Base-by-base conservation (phyloP, 345 rosid genomes). In the Eucalyptus leucophloia region DNA sequence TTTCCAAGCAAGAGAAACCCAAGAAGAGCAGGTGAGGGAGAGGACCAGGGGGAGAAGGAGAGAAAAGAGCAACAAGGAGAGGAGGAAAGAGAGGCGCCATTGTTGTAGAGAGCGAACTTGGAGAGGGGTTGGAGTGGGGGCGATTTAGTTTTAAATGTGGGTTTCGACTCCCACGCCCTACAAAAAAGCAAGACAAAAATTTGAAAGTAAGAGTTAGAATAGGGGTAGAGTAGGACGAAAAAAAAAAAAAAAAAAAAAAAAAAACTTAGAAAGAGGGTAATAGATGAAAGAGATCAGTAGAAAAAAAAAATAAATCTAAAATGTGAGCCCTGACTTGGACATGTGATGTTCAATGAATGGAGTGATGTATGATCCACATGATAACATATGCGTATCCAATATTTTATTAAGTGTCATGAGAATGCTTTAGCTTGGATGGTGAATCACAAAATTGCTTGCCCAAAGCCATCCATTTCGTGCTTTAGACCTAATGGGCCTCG, bases 111-210 rank as follows among this genome's bases (percentile, higher is more conserved):
- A 56, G 60, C 6, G 60, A 21, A 9, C 3, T 56, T 23, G 11
- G 49, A 47, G 12, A 47, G 13, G 49, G 49, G 0, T 47, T 47
- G 12, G 49, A 0, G 12, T 47, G 12, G 0, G 4, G 49, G 4
- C 4, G 12, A 10, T 47, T 47, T 0, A 47, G 49, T 47, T 47
- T 47, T 12, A 47, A 47, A 47, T 47, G 49, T 47, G 49, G 12
- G 49, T 47, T 44, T 47, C 1, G 4, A 47, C 1, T 47, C 12
- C 0, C 12, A 47, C 0, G 12, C 12, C 49, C 49, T 11, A 10
- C 12, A 47, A 47, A 0, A 1, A 47, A 12, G 49, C 12, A 47
- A 47, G 49, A 47, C 12, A 47, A 47, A 47, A 47, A 47, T 47
- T 47, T 47, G 49, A 47, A 4, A 47, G 49, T 47, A 0, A 45